Conservation (phyloP, 805 yeast genomes). For the Barnettozyma pratensis region DNA sequence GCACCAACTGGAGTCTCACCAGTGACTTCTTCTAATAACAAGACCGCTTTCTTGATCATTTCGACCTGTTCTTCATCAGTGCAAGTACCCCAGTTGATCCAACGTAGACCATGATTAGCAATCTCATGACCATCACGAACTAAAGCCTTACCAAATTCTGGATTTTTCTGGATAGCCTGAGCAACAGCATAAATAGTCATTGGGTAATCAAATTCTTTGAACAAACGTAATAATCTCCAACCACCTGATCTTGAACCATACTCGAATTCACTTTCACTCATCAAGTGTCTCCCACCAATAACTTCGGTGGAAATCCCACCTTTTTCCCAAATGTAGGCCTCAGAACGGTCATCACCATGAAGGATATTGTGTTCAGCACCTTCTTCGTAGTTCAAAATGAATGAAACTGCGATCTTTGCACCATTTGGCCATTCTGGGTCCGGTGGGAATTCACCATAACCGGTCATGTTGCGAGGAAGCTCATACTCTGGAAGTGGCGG, state of each 20-base stretch:
- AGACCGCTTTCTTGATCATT: constrained; percentile 27
- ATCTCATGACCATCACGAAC: constrained; percentile 35
- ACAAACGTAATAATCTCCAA: constrained; percentile 30
- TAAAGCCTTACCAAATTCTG: constrained; percentile 30
- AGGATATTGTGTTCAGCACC: constrained; percentile 28
- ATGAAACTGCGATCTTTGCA: constrained; percentile 28
- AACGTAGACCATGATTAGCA: constrained; percentile 33
- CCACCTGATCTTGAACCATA: constrained; percentile 31
- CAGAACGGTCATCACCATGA: constrained; percentile 26
- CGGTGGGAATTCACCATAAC: constrained; percentile 28
- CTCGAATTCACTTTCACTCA: constrained; percentile 30
- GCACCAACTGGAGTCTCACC: constrained; percentile 34
- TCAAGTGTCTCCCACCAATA: constrained; percentile 22
- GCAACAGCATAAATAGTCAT: constrained; percentile 36
- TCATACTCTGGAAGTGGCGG: constrained; percentile 12
- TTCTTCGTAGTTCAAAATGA: constrained; percentile 32
- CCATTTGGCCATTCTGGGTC: constrained; percentile 31
- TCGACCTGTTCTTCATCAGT: constrained; percentile 30
- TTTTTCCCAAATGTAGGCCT: constrained; percentile 17
- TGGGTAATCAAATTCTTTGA: constrained; percentile 28
- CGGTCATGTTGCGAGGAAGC: constrained; percentile 24
- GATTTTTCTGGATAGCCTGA: constrained; percentile 31
- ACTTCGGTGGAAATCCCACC: constrained; percentile 11
- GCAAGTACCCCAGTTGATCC: constrained; percentile 29
- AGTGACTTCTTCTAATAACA: constrained; percentile 26